Evolutionary conservation across 2,329 filamentous ascomycete species (phyloP).

Genomic region (Tolypocladium album): DNA sequence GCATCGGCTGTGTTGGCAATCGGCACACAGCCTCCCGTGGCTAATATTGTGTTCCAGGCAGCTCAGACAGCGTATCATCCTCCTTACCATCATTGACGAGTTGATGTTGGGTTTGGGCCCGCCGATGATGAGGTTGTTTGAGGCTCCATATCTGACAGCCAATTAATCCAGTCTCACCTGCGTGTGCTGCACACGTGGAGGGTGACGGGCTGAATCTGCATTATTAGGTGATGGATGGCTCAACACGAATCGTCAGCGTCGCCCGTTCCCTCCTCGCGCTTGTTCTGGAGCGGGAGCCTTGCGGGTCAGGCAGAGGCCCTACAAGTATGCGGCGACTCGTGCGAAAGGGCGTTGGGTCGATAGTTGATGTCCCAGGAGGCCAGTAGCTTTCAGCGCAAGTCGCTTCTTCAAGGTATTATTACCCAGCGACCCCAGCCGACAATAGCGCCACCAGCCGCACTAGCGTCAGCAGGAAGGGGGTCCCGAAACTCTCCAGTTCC

Average conservation of each 20-base stretch:
- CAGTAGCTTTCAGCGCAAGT: too few relatives aligned
- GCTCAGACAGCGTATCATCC: too few relatives aligned
- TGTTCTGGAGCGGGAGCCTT: not conserved
- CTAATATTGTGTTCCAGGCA: not conserved
- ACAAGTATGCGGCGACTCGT: too few relatives aligned
- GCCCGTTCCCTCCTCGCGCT: not conserved
- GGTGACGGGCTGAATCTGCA: not conserved
- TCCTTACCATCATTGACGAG: not conserved
- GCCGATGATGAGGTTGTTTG: not conserved
- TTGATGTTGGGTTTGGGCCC: not conserved
- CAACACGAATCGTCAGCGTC: not conserved
- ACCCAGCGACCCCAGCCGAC: too few relatives aligned
- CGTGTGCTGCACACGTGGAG: not conserved
- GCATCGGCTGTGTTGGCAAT: not conserved
- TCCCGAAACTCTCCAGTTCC: too few relatives aligned
- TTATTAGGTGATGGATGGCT: too few relatives aligned
- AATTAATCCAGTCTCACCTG: not conserved
- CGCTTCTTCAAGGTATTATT: too few relatives aligned
- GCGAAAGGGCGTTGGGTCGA: too few relatives aligned
- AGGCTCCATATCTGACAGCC: not conserved
- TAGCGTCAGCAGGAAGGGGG: not conserved
- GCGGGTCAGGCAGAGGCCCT: not conserved
- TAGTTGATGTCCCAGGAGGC: too few relatives aligned
- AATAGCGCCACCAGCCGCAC: too few relatives aligned
- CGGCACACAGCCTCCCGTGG: not conserved